Base-by-base conservation (phyloP, 1,284 basidiomycete species). In the Microbotryum violaceum region DNA sequence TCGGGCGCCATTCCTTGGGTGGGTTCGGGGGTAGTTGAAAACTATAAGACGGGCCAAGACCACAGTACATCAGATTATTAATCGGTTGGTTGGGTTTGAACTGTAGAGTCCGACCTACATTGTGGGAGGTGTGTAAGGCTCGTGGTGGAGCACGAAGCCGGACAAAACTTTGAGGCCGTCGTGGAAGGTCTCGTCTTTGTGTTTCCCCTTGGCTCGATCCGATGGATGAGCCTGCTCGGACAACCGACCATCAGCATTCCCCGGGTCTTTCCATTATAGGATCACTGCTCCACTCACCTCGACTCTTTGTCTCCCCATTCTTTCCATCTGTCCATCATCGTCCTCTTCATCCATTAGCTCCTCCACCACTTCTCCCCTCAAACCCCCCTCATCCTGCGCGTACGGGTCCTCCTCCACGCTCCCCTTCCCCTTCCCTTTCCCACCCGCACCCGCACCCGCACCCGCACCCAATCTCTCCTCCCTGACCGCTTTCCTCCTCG, bases 1-100 rank as follows among this genome's bases (percentile, higher is more conserved):
- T 81, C 0, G 94, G 88, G 65, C 78, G 82, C 94, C 94, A 97
- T 20, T 82, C 86, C 59, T 81, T 73, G 1, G 92, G 91, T 47
- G 89, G 83, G 0, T 89, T 87, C 29, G 89, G 75, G 1, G 85
- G 83, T 72, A 89, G 92, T n/a, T 51, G 57, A 4, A 60, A 64
- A 2, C 65, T 69, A 33, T 46, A 46, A 2, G 27, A n/a, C 31
- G 31, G 31, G 31, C 31, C 31, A 7, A 31, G 31, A 31, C 31
- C 31, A 10, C 31, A 31, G 2, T 31, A 10, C 7, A 10, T 31
- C 8, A 31, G 29, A 31, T 31, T 10, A 7, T 31, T 31, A 9
- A 29, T 29, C 6, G 29, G 29, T 29, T 4, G 29, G 29, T 6
- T 29, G 31, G 31, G 2, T 31, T 9, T 31, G 31, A 31, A 9